Base-by-base conservation (phyloP, 2,329 filamentous ascomycete genomes). In the Fusarium compactum region DNA sequence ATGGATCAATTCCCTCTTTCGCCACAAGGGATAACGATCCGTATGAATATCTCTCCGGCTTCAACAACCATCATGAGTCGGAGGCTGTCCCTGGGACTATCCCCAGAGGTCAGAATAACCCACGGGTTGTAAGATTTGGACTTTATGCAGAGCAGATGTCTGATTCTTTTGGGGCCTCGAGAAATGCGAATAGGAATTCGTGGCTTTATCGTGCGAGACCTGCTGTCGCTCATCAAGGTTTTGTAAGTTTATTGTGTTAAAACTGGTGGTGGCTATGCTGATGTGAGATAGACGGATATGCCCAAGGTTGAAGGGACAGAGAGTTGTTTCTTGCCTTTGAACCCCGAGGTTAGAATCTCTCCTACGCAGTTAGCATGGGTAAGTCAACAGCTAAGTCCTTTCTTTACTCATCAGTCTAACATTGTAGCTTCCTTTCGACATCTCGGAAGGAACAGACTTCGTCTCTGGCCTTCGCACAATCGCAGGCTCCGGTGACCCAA, bases 31-130 rank as follows among this genome's bases (percentile, higher is more conserved):
- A 76, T 34, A 77, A 78, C 46, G 55, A 82, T 81, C 75, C 86
- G 78, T 77, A 89, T 40, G 61, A 86, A 78, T 89, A 89, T 65
- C 85, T 87, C 80, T 75, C 83, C 8, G 86, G 87, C 6, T 88
- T 89, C 74, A 83, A 83, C 44, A 89, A 89, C 68, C 76, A 62
- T n/a, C 74, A 75, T 46, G 72, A 74, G 65, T 84, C 83, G 7
- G 83, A 85, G 58, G 82, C 82, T 2, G 78, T 85, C 12, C 82
- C 82, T 8, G 83, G 82, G 1, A 83, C 82, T 1, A 81, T 85
- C 5, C 83, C 83, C 0, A 74, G 77, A n/a, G 83, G 82, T 1
- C 83, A 84, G 58, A 85, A 85, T 55, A 79, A 69, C 14, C 83
- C 83, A 2, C 76, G 82, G 50, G 80, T 82, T 53, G 79, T 80